These are phyloP conservation scores for Circinella umbellata DNA, from an alignment of 371 early-diverging fungal genomes.

Conservation along the genomic window DNA sequence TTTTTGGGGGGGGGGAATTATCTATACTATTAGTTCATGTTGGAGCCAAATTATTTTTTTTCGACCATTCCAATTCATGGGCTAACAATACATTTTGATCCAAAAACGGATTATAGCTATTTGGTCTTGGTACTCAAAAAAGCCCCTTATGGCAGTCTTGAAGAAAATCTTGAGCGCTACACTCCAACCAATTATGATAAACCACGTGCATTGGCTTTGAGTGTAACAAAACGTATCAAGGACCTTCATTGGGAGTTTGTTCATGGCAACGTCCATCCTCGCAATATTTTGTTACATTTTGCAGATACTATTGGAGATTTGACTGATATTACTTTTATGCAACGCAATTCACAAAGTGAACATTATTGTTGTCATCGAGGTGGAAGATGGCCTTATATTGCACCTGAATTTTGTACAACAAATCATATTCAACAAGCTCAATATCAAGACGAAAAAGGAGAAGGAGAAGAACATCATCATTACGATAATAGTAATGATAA, in stretches of 20 bases:
- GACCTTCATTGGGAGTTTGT: conserved; percentile 51
- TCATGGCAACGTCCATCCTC: conserved; percentile 52
- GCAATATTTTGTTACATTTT: conserved; percentile 45
- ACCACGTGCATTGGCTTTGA: conserved; percentile 37
- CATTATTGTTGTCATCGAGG: conserved; percentile 22
- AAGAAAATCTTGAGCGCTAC: conserved; percentile 32
- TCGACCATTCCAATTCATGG: conserved; percentile 35
- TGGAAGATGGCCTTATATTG: conserved; percentile 49
- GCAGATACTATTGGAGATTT: conserved; percentile 46
- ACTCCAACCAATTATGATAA: conserved; percentile 39
- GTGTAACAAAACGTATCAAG: conserved; percentile 46
- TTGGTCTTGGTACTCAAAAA: conserved; percentile 46
- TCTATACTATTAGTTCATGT: neutral
- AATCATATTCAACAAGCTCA: neutral
- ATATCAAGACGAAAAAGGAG: neutral
- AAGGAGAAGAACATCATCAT: too few relatives aligned
- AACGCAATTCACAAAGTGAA: conserved; percentile 16
- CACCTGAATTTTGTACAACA: conserved; percentile 38
- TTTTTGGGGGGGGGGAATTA: too few relatives aligned
- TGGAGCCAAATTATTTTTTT: conserved; percentile 3
- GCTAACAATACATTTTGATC: conserved; percentile 40
- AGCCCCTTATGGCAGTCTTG: conserved; percentile 44
- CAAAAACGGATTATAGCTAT: conserved; percentile 36
- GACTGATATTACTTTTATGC: conserved; percentile 46
- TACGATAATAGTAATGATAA: too few relatives aligned